A percentile compares a stretch with the other conserved stretches of the same genome.
Conservation (phyloP, 164 flowering plant genomes). For the Brasenia schreberi region DNA sequence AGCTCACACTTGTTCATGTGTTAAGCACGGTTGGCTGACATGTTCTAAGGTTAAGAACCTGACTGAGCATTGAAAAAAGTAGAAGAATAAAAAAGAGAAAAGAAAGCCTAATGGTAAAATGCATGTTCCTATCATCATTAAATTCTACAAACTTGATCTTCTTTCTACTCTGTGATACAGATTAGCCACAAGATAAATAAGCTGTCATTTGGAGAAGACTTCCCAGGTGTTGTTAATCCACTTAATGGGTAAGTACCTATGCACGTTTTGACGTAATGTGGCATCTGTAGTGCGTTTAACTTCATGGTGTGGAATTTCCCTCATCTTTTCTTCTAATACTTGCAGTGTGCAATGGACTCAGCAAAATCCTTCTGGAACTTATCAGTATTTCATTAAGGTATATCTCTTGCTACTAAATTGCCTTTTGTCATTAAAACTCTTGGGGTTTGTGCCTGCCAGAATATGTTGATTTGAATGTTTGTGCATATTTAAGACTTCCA, state of each 20-base stretch:
- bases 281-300: not conserved
- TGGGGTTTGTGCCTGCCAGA: not conserved
- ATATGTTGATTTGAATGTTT: not conserved
- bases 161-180: slow-evolving; percentile 16
- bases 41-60: too few species aligned
- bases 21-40: not conserved
- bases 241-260: slow-evolving; percentile 50
- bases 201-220: slow-evolving; percentile 51
- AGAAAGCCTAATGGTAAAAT: too few species aligned
- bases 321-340: slow-evolving; percentile 5
- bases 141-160: too few species aligned
- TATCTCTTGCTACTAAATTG: not conserved
- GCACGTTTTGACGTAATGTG: not conserved
- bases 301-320: not conserved
- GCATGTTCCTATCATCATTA: too few species aligned
- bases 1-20: not conserved
- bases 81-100: too few species aligned
- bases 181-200: slow-evolving; percentile 59
- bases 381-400: slow-evolving; percentile 82
- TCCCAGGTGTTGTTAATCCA: slow-evolving; percentile 61
- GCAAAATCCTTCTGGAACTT: slow-evolving; percentile 40
- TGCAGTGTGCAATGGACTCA: slow-evolving; percentile 58
- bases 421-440: not conserved
- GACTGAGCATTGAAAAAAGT: not conserved
- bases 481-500: not conserved